These are phyloP conservation scores for Microglena sp. DNA, from an alignment of 139 green algal species.

Conservation along the genomic window DNA sequence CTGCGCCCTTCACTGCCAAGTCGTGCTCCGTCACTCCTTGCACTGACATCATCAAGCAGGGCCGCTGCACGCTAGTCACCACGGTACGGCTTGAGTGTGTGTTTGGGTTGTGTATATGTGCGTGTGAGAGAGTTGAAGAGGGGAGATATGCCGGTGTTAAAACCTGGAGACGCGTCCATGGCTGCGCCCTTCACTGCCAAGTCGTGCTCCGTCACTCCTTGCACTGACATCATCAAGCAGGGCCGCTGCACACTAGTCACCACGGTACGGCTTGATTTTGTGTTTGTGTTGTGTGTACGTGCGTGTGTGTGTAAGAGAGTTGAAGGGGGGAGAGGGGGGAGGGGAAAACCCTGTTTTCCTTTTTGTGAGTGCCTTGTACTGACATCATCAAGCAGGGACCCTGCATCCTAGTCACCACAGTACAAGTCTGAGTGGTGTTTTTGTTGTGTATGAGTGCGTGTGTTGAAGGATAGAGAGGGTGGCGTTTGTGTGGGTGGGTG, in stretches of 20 bases:
- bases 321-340: too few species aligned
- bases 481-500: background rate
- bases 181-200: slow-evolving; percentile 87
- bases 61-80: slow-evolving; percentile 82
- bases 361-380: slow-evolving; percentile 61
- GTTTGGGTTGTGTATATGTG: too few species aligned
- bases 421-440: too few species aligned
- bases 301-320: too few species aligned
- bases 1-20: slow-evolving; percentile 85
- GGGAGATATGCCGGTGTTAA: too few species aligned
- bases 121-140: too few species aligned
- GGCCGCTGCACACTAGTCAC: slow-evolving; percentile 87
- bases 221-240: slow-evolving; percentile 84
- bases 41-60: slow-evolving; percentile 86
- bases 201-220: slow-evolving; percentile 56
- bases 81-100: too few species aligned
- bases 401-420: slow-evolving; percentile 83
- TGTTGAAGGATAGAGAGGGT: too few species aligned
- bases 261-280: slow-evolving; percentile 33
- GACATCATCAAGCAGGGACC: slow-evolving; percentile 88
- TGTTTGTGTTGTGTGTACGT: too few species aligned
- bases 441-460: too few species aligned
- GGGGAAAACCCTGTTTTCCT: too few species aligned
- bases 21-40: slow-evolving; percentile 58
- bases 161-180: slow-evolving; percentile 86